These are phyloP conservation scores for Podosphaera fusca DNA, from an alignment of 2,329 filamentous ascomycete species.

Conservation along the genomic window DNA sequence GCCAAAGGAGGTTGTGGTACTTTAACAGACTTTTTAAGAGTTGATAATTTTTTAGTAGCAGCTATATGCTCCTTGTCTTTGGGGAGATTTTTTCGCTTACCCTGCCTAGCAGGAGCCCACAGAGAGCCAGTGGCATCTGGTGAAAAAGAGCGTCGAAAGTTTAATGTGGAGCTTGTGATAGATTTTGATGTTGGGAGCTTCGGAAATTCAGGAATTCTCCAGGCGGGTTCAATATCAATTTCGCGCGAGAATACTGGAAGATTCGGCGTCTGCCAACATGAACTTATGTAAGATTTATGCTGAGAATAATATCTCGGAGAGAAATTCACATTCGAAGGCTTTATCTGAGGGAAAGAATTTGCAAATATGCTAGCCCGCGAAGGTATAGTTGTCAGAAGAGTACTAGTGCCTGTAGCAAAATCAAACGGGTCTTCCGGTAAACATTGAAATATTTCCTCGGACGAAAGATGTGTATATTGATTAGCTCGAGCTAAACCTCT, in stretches of 20 bases:
- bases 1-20: no score
- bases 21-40: no score
- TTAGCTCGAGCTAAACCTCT: conserved; percentile 12
- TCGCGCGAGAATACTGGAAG: conserved; percentile 12
- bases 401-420: background rate
- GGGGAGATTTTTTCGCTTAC: background rate
- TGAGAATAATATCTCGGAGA: background rate
- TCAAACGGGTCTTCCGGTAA: background rate
- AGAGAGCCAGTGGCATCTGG: conserved; percentile 11
- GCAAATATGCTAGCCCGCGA: background rate
- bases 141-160: conserved; percentile 10
- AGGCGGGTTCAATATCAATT: conserved; percentile 10
- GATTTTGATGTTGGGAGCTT: conserved; percentile 2
- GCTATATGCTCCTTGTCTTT: conserved; percentile 1
- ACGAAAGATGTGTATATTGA: conserved; percentile 6
- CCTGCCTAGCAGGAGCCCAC: conserved; percentile 11
- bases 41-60: background rate
- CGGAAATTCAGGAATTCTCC: conserved; percentile 10
- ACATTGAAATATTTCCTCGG: conserved; percentile 1
- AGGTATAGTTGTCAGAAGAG: background rate
- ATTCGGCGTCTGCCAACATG: conserved; percentile 14
- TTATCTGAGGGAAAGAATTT: background rate
- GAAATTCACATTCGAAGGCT: background rate
- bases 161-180: conserved; percentile 10
- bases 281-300: conserved; percentile 2